Evolutionary conservation across 75 land plant genomes (phyloP).

Genomic region (Sequoiadendron giganteum): DNA sequence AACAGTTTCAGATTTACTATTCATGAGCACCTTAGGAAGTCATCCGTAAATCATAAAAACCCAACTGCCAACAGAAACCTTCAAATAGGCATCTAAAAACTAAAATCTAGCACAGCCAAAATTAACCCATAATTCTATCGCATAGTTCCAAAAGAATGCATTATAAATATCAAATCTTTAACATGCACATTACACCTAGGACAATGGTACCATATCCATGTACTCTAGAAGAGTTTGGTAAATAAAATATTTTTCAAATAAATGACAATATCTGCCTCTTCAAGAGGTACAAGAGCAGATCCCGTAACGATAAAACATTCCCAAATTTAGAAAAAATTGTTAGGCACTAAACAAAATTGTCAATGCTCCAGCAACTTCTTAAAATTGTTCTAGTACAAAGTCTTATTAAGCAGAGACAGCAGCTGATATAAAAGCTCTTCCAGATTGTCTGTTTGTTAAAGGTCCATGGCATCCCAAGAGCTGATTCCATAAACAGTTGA

Average conservation of each 20-base stretch:
- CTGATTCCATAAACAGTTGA: slow-evolving; percentile 19
- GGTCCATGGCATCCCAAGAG: slow-evolving; percentile 59
- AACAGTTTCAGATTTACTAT: not conserved
- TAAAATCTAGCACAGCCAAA: too few relatives aligned
- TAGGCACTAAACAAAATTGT: not conserved
- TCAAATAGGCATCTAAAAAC: not conserved
- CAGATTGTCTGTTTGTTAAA: slow-evolving; percentile 23
- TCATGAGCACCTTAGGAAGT: not conserved
- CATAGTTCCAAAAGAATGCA: not conserved
- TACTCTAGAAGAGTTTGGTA: not conserved
- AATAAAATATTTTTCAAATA: not conserved
- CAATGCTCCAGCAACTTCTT: not conserved
- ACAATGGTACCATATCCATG: not conserved
- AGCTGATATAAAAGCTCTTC: slow-evolving; percentile 37
- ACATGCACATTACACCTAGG: not conserved
- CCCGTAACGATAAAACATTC: not conserved
- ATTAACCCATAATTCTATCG: not conserved
- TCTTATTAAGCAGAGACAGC: slow-evolving; percentile 7
- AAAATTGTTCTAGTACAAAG: not conserved
- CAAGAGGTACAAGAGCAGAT: not conserved
- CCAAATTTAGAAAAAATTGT: not conserved
- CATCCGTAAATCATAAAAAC: not conserved
- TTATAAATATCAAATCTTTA: not conserved
- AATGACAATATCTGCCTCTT: not conserved
- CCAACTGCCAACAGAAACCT: not conserved